phyloP scores from a whole-genome alignment of 2,329 filamentous ascomycete genomes.

The Neofusicoccum kwambonambiense region DNA sequence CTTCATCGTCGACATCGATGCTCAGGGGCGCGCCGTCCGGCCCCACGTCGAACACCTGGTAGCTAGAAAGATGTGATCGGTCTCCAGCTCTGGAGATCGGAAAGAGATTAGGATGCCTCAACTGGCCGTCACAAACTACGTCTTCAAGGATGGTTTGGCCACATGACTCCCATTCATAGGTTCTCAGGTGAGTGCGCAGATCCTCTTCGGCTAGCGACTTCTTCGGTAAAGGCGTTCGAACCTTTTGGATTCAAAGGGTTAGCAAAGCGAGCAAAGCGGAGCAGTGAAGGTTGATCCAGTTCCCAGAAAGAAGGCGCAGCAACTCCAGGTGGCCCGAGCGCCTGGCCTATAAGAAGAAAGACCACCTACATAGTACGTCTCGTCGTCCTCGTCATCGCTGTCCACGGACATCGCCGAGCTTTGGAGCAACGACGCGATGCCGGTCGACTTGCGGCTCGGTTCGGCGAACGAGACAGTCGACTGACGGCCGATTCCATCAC shows the following conservation, averaged over 20 bases:
- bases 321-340: constrained; percentile 12
- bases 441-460: constrained; percentile 11
- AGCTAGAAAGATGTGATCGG: constrained; percentile 46
- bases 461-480: constrained; percentile 17
- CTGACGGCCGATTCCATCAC: constrained; percentile 1
- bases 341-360: background rate
- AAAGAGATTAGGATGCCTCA: constrained; percentile 46
- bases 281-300: background rate
- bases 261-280: constrained; percentile 10
- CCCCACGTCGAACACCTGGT: constrained; percentile 58
- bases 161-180: constrained; percentile 43
- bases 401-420: constrained; percentile 36
- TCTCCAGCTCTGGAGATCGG: constrained; percentile 45
- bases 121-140: constrained; percentile 46
- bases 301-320: constrained; percentile 4
- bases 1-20: constrained; percentile 33
- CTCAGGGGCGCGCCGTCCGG: constrained; percentile 45
- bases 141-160: constrained; percentile 42
- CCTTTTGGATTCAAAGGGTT: constrained; percentile 14
- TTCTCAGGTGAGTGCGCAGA: constrained; percentile 46
- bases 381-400: constrained; percentile 37
- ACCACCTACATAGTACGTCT: constrained; percentile 28
- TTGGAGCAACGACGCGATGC: constrained; percentile 19
- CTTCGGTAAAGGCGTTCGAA: constrained; percentile 40
- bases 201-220: constrained; percentile 45